phyloP scores from a whole-genome alignment of 2,329 filamentous ascomycete species.

The Microdochium nivale region DNA sequence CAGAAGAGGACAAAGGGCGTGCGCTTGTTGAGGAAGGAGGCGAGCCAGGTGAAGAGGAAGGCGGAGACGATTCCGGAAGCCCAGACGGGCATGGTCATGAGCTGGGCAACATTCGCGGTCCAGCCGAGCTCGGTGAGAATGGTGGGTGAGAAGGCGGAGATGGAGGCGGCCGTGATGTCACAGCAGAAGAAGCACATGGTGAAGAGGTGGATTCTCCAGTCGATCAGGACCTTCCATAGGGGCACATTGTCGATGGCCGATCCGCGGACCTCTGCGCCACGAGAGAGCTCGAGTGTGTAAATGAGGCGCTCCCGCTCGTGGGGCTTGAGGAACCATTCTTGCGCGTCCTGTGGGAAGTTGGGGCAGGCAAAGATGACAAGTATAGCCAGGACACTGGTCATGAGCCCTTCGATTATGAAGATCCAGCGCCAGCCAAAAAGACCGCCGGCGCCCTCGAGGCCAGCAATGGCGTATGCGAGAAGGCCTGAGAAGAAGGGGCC shows the following conservation, averaged over 20 bases:
- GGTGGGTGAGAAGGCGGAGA: slow-evolving; percentile 15
- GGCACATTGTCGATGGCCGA: slow-evolving; percentile 13
- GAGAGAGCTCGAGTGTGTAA: slow-evolving; percentile 11
- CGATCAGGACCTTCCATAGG: slow-evolving; percentile 14
- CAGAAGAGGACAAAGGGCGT: slow-evolving; percentile 14
- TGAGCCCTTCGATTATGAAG: slow-evolving; percentile 28
- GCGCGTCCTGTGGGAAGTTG: slow-evolving; percentile 17
- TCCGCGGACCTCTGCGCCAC: slow-evolving; percentile 13
- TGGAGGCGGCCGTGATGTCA: slow-evolving; percentile 17
- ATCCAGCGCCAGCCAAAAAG: slow-evolving; percentile 35
- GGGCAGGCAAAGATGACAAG: slow-evolving; percentile 14
- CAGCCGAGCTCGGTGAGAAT: slow-evolving; percentile 17
- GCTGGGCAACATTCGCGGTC: slow-evolving; percentile 12
- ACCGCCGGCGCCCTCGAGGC: slow-evolving; percentile 28
- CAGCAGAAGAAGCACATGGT: slow-evolving; percentile 20
- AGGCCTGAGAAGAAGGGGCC: slow-evolving; percentile 29
- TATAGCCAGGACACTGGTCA: slow-evolving; percentile 11
- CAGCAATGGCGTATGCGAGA: slow-evolving; percentile 29
- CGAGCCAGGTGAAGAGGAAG: slow-evolving; percentile 13
- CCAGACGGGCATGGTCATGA: slow-evolving; percentile 20
- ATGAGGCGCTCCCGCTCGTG: slow-evolving; percentile 14
- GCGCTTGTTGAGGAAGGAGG: slow-evolving; percentile 11
- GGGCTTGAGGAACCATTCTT: slow-evolving; percentile 15
- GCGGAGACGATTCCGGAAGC: slow-evolving; percentile 14
- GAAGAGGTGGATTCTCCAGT: slow-evolving; percentile 20